Evolutionary conservation across 2,329 filamentous ascomycete species (phyloP).

Genomic region (Chlorencoelia australis): DNA sequence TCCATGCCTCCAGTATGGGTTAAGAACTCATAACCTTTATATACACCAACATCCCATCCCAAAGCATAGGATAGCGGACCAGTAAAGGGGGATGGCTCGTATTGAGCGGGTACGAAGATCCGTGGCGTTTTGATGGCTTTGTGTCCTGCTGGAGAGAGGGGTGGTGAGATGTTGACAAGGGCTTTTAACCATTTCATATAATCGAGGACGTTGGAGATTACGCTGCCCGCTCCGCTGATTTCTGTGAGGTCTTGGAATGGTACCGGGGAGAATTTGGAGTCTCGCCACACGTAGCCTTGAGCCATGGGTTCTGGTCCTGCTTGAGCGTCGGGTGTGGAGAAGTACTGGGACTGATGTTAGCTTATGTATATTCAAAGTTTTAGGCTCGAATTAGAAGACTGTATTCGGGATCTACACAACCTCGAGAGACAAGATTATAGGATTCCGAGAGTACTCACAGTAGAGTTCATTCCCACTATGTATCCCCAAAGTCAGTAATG

Average conservation of each 20-base stretch:
- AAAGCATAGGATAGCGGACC: constrained; percentile 31
- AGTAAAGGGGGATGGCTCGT: constrained; percentile 21
- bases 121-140: constrained; percentile 28
- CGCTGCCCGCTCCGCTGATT: constrained; percentile 34
- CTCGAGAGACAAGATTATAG: constrained; percentile 1
- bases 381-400: not conserved
- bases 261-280: constrained; percentile 19
- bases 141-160: constrained; percentile 28
- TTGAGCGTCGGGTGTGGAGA: constrained; percentile 16
- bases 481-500: too few relatives aligned
- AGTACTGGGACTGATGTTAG: constrained; percentile 13
- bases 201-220: constrained; percentile 39
- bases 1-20: constrained; percentile 35
- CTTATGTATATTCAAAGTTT: not conserved
- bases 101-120: constrained; percentile 17
- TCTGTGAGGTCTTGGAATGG: constrained; percentile 24
- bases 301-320: constrained; percentile 28
- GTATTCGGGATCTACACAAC: too few relatives aligned
- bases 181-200: constrained; percentile 42
- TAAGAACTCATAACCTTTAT: constrained; percentile 34
- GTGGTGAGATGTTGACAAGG: constrained; percentile 32
- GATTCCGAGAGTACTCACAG: constrained; percentile 25
- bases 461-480: constrained; percentile 39
- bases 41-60: constrained; percentile 31
- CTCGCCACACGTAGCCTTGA: constrained; percentile 33